Evolutionary conservation across 228 moss, liverwort and hornwort species (phyloP), one percentile per base, ranked within the genome.

Genomic region (Sphagnum fallax): DNA sequence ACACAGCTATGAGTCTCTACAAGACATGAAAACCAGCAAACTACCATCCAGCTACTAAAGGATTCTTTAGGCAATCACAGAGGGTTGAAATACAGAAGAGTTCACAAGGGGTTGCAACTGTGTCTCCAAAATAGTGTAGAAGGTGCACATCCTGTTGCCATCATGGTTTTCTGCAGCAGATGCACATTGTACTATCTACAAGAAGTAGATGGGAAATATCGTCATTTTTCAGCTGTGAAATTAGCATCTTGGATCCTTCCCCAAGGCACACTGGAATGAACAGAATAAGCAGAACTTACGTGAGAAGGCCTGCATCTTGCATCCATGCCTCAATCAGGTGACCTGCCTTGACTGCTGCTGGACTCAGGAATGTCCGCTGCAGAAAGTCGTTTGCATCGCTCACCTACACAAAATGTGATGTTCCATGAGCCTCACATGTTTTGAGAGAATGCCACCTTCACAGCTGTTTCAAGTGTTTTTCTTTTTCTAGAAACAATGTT

Each of bases 301-400:
- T 98, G 69, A 79, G 79, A 6, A 98, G 86, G 53, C 97, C 97
- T 16, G 97, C 93, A 58, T 98, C 91, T 72, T 73, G 73, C 97
- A 98, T 98, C 97, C 97, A 98, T 48, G 88, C 55, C 11, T 84
- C 84, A 18, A 98, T 87, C 6, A 90, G 78, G 6, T 72, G 87
- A 48, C 83, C 97, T 18, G 97, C 97, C 66, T 87, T 81, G 6
- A 91, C 58, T 16, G 93, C 72, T 14, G 91, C 97, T 9, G 90
- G 90, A 73, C 93, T 98, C 73, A 90, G 61, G 59, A 93, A 98
- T 10, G 97, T 98, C 52, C 97, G 88, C 77, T 90, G 82, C 5
- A 93, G 65, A 65, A 82, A 78, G 52, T 78, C 80, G 18, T 82
- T 66, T 8, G 87, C 72, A 69, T 98, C 97, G 73, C 93, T 93